Conservation (phyloP, 2,329 filamentous ascomycete species). For the Lasiodiplodia citricola region DNA sequence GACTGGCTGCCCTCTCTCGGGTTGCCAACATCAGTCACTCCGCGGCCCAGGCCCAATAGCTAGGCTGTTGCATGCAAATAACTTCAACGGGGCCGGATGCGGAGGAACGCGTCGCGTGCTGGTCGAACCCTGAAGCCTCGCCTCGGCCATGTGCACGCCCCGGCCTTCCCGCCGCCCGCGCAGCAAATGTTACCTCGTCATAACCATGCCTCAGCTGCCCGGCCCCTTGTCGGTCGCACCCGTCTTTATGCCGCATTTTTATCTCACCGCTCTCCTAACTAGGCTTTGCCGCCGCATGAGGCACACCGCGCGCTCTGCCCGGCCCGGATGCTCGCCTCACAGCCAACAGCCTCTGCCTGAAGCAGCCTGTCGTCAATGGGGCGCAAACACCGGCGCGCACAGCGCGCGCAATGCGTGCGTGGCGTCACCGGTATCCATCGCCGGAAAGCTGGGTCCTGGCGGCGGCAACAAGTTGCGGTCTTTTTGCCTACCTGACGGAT, state of each 20-base stretch:
- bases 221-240: background rate
- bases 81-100: background rate
- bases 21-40: background rate
- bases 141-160: background rate
- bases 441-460: background rate
- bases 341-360: too few relatives aligned
- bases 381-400: background rate
- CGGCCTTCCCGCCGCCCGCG: background rate
- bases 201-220: background rate
- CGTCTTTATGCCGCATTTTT: conserved; percentile 16
- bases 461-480: background rate
- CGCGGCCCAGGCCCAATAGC: background rate
- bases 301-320: conserved; percentile 5
- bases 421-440: background rate
- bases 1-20: background rate
- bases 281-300: background rate
- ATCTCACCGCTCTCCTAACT: conserved; percentile 13
- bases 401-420: background rate
- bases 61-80: background rate
- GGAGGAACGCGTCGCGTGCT: background rate
- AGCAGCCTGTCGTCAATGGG: background rate
- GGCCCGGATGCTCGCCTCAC: background rate
- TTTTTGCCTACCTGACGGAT: background rate
- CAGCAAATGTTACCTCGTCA: background rate
- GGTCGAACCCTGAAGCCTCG: background rate